Percentiles rank a stretch among this genome's conserved stretches.
phyloP scores from a whole-genome alignment of 2,329 filamentous ascomycete species.

The Xylaria hypoxylon region DNA sequence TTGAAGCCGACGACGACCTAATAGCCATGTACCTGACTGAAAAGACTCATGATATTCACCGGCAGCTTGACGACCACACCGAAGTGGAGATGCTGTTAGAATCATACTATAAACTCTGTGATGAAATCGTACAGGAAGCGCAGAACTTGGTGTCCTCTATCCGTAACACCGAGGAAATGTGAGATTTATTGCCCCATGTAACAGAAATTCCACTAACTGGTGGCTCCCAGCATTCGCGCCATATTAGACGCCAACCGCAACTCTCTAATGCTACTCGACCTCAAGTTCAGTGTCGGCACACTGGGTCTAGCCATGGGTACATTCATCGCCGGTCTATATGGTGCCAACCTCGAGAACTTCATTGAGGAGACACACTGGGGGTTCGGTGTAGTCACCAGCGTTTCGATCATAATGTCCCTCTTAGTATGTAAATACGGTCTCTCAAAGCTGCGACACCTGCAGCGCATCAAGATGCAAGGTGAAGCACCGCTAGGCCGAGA shows the following conservation, averaged over 20 bases:
- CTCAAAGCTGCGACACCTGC: constrained; percentile 76
- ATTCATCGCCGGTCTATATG: constrained; percentile 97
- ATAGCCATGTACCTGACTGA: constrained; percentile 96
- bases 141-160: constrained; percentile 94
- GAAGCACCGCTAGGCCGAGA: constrained; percentile 37
- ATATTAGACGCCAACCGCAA: constrained; percentile 99
- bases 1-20: constrained; percentile 96
- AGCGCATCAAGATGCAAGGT: constrained; percentile 52
- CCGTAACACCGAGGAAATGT: constrained; percentile 98
- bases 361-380: constrained; percentile 93
- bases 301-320: constrained; percentile 95
- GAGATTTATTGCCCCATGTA: constrained; percentile 52
- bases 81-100: constrained; percentile 97
- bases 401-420: constrained; percentile 78
- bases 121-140: constrained; percentile 96
- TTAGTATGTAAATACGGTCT: constrained; percentile 87
- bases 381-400: constrained; percentile 79
- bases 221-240: constrained; percentile 79
- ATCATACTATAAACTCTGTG: constrained; percentile 96
- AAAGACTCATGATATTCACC: constrained; percentile 77
- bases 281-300: constrained; percentile 96
- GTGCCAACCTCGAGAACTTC: constrained; percentile 99
- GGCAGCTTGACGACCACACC: constrained; percentile 88
- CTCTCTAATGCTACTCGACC: constrained; percentile 94
- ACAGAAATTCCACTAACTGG: constrained; percentile 43